phyloP scores from a whole-genome alignment of 2,329 filamentous ascomycete genomes.

The Trematosphaeria pertusa region DNA sequence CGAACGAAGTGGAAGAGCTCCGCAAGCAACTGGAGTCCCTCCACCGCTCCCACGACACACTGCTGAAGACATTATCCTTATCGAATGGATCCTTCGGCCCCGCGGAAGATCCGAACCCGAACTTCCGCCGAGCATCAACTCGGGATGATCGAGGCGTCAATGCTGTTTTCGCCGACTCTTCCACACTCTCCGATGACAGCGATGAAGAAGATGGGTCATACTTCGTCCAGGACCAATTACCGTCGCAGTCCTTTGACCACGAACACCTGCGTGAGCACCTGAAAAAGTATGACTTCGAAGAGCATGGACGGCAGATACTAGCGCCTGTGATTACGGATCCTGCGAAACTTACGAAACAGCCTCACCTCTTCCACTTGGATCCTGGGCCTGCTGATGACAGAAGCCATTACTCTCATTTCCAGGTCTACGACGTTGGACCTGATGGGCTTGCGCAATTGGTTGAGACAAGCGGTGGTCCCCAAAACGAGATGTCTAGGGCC shows the following conservation, averaged over 20 bases:
- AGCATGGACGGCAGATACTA: constrained; percentile 51
- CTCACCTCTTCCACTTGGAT: constrained; percentile 52
- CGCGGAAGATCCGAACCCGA: constrained; percentile 27
- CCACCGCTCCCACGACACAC: constrained; percentile 38
- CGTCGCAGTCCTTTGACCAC: constrained; percentile 50
- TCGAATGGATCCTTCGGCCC: constrained; percentile 37
- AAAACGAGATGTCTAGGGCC: constrained; percentile 44
- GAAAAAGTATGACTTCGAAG: constrained; percentile 51
- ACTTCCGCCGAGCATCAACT: constrained; percentile 29
- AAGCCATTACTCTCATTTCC: constrained; percentile 58
- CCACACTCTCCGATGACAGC: constrained; percentile 44
- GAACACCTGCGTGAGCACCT: constrained; percentile 56
- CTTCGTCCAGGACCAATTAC: constrained; percentile 50
- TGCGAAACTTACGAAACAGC: constrained; percentile 51
- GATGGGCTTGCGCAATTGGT: constrained; percentile 54
- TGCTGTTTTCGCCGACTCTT: constrained; percentile 41
- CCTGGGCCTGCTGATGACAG: constrained; percentile 52
- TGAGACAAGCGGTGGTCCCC: constrained; percentile 38
- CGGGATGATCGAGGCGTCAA: constrained; percentile 26
- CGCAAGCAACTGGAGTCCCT: constrained; percentile 42
- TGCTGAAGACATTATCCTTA: constrained; percentile 36
- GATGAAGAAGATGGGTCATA: constrained; percentile 44
- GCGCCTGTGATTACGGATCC: constrained; percentile 53
- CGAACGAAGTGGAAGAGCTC: constrained; percentile 39
- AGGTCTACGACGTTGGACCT: constrained; percentile 63